Conservation (phyloP, 2,329 filamentous ascomycete species). For the Fusarium sp. region DNA sequence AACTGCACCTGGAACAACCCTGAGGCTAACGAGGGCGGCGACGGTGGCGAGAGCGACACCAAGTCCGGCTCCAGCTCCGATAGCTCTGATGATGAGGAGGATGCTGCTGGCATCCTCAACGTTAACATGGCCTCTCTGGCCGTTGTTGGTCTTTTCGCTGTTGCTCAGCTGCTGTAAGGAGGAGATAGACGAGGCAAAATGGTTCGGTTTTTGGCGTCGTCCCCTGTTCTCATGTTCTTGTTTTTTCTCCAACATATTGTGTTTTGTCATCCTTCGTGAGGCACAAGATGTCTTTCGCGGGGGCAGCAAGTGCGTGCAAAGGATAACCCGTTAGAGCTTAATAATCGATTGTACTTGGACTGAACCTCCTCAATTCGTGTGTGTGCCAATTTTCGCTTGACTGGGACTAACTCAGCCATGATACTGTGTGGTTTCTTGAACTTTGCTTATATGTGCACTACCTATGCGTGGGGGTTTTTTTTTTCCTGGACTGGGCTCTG, state of each 20-base stretch:
- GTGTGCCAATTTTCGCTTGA: not conserved
- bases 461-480: not conserved
- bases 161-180: constrained; percentile 63
- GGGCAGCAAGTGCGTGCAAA: constrained; percentile 41
- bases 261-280: constrained; percentile 45
- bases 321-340: constrained; percentile 54
- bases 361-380: constrained; percentile 4
- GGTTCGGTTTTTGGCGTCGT: constrained; percentile 49
- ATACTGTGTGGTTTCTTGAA: not conserved
- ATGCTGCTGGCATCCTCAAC: constrained; percentile 55
- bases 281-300: constrained; percentile 42
- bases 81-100: constrained; percentile 44
- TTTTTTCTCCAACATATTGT: constrained; percentile 49
- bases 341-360: constrained; percentile 54
- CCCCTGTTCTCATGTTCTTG: constrained; percentile 48
- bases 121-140: constrained; percentile 59
- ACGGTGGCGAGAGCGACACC: constrained; percentile 43
- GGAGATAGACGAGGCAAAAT: constrained; percentile 40
- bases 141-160: constrained; percentile 56
- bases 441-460: not conserved
- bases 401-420: not conserved
- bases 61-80: constrained; percentile 42
- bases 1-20: constrained; percentile 61
- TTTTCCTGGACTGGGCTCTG: not conserved
- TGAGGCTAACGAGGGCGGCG: constrained; percentile 59